These are phyloP conservation scores for Bipolaris sorokiniana DNA, from an alignment of 2,329 filamentous ascomycete genomes.

Conservation along the genomic window DNA sequence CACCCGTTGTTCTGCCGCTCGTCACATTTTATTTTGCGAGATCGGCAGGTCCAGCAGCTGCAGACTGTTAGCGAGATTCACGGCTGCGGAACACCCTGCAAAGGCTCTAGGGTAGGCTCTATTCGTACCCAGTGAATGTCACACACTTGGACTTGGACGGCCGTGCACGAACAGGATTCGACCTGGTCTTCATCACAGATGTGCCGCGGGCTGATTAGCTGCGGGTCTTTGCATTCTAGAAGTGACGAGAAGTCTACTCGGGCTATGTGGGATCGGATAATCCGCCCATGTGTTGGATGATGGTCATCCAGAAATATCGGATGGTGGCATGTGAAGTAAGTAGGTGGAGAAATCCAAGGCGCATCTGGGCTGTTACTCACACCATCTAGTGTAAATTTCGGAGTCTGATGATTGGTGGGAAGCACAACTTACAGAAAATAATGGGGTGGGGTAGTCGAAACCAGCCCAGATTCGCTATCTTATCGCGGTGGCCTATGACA, in stretches of 20 bases:
- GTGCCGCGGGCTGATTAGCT: background rate
- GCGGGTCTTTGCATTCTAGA: background rate
- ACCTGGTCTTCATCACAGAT: background rate
- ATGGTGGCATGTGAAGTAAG: background rate
- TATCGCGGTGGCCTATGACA: background rate
- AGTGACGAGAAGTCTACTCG: background rate
- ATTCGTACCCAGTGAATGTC: background rate
- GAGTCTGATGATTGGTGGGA: background rate
- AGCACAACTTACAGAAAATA: background rate
- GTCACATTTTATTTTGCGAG: background rate
- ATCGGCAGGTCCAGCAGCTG: background rate
- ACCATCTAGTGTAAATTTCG: background rate
- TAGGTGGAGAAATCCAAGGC: background rate
- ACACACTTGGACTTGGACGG: background rate
- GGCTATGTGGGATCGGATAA: background rate
- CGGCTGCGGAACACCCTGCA: background rate
- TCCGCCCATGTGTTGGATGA: background rate
- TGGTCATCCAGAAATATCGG: background rate
- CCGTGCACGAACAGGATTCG: background rate
- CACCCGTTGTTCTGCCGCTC: background rate
- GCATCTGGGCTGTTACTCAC: background rate
- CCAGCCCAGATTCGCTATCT: background rate
- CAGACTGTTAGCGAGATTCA: background rate
- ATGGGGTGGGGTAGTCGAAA: background rate
- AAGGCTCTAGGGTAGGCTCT: background rate